A percentile compares a stretch with the other conserved stretches of the same genome.
Conservation (phyloP, 306 rosid species). For the Cucumis hystrix region DNA sequence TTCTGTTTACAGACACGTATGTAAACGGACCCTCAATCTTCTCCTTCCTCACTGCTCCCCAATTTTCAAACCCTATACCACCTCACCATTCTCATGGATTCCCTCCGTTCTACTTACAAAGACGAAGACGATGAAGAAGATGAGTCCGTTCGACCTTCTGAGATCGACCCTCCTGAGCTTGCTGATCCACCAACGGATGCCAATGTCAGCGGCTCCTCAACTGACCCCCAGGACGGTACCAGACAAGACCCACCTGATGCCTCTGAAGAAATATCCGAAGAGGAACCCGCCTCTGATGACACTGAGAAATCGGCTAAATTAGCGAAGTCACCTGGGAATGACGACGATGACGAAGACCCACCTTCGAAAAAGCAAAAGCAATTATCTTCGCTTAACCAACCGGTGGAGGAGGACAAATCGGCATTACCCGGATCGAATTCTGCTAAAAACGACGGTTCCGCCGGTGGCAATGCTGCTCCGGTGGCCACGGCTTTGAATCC, state of each 20-base stretch:
- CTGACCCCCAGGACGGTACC: conserved; percentile 30
- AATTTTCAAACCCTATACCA: not conserved
- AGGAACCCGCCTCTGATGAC: conserved; percentile 39
- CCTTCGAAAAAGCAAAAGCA: conserved; percentile 77
- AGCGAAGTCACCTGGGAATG: conserved; percentile 31
- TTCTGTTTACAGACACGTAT: not conserved
- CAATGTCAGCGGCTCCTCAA: conserved; percentile 21
- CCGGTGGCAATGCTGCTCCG: not conserved
- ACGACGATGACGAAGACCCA: conserved; percentile 51
- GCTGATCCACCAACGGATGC: conserved; percentile 15
- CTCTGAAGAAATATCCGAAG: conserved; percentile 56
- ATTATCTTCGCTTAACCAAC: conserved; percentile 47
- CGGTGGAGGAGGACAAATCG: conserved; percentile 21
- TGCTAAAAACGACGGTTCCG: conserved; percentile 13
- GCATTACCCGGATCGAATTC: conserved; percentile 7
- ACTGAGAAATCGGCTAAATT: conserved; percentile 26
- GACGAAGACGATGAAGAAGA: conserved; percentile 78
- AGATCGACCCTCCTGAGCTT: conserved; percentile 6
- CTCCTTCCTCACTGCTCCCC: not conserved
- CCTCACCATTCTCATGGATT: conserved; percentile 33
- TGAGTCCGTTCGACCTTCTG: conserved; percentile 15
- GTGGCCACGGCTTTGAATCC: conserved; percentile 24
- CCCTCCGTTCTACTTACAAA: conserved; percentile 52
- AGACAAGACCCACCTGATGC: conserved; percentile 40
- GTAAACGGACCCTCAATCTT: not conserved